Conservation (phyloP, 2,329 filamentous ascomycete species). For the Fusarium goolgardi region DNA sequence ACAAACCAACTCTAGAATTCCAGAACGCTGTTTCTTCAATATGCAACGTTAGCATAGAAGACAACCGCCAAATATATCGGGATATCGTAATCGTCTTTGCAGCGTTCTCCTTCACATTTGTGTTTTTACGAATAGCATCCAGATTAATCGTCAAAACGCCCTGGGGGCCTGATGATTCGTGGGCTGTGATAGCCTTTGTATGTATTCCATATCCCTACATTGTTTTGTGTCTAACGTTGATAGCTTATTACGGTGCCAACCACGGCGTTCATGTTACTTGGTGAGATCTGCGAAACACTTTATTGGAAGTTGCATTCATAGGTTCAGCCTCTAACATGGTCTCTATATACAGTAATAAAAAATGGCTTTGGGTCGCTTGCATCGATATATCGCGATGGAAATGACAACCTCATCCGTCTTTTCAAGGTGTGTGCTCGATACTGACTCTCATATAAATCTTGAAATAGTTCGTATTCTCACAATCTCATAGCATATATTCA, state of each 20-base stretch:
- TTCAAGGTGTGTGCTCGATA: not conserved
- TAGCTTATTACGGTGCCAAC: not conserved
- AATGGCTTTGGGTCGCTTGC: not conserved
- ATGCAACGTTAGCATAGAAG: not conserved
- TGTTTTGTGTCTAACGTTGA: fast-evolving
- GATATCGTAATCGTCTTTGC: not conserved
- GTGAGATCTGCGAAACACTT: not conserved
- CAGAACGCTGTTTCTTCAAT: not conserved
- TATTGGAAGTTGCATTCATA: not conserved
- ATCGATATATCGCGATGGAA: not conserved
- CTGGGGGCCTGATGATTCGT: not conserved
- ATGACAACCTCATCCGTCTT: not conserved
- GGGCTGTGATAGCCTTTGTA: not conserved
- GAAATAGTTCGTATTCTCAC: not conserved
- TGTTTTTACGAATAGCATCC: fast-evolving
- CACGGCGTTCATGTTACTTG: not conserved
- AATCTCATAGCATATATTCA: not conserved
- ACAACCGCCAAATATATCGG: not conserved
- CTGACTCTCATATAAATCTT: not conserved
- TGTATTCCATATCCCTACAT: not conserved
- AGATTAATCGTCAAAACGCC: not conserved
- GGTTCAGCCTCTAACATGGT: not conserved
- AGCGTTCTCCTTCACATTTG: not conserved
- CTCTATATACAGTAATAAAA: not conserved
- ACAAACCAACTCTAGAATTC: not conserved